phyloP scores from a whole-genome alignment of 2,329 filamentous ascomycete genomes.

The Leptographium lundbergii region DNA sequence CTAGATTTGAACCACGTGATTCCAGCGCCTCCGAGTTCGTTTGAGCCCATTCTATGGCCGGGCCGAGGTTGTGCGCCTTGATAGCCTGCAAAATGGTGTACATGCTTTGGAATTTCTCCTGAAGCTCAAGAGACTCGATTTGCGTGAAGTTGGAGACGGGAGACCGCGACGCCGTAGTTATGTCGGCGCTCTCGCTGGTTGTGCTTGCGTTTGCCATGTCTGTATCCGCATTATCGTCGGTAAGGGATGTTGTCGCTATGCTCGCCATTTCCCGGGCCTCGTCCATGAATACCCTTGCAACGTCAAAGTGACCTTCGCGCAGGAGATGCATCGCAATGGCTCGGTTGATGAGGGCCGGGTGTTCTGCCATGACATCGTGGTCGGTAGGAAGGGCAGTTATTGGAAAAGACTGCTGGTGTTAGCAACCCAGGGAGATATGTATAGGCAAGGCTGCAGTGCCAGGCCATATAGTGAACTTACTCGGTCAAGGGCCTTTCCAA shows the following conservation, averaged over 20 bases:
- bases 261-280: constrained; percentile 37
- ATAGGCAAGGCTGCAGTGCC: neutral
- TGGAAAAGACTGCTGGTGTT: constrained; percentile 21
- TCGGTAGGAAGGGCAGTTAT: constrained; percentile 58
- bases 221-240: constrained; percentile 19
- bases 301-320: constrained; percentile 83
- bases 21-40: constrained; percentile 60
- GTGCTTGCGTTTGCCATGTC: constrained; percentile 17
- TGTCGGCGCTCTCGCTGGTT: constrained; percentile 18
- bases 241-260: constrained; percentile 11
- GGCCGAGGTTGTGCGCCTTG: constrained; percentile 58
- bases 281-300: constrained; percentile 71
- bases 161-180: constrained; percentile 12
- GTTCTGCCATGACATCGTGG: constrained; percentile 65
- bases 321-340: constrained; percentile 95
- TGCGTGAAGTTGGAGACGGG: constrained; percentile 24
- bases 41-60: constrained; percentile 80
- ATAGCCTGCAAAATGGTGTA: constrained; percentile 77
- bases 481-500: constrained; percentile 75
- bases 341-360: constrained; percentile 71
- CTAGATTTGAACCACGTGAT: constrained; percentile 75
- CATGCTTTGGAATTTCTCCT: constrained; percentile 76
- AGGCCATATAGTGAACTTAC: constrained; percentile 27
- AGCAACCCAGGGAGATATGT: neutral
- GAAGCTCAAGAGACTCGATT: constrained; percentile 54